Evolutionary conservation across 179 eudicot genomes (phyloP).

Genomic region (Pouteria campechiana): DNA sequence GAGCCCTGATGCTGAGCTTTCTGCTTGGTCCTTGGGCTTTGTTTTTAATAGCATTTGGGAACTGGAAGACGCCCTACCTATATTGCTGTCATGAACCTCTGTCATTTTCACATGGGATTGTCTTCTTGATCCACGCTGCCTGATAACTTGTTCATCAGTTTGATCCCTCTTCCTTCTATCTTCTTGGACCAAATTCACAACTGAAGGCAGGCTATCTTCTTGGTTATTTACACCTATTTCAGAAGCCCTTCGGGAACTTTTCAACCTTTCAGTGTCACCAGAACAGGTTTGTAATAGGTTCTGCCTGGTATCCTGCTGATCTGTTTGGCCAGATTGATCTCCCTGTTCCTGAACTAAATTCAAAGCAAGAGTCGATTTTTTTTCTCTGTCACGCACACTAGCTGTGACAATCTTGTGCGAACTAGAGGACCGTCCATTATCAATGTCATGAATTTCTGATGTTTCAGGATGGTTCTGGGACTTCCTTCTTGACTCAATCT

Average conservation of each 20-base stretch:
- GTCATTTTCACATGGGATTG: too few relatives aligned
- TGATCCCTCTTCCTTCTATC: slow-evolving; percentile 8
- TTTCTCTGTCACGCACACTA: slow-evolving; percentile 20
- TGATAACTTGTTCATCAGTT: slow-evolving; percentile 16
- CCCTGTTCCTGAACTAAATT: slow-evolving; percentile 16
- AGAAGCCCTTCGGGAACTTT: slow-evolving; percentile 12
- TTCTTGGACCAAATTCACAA: slow-evolving; percentile 23
- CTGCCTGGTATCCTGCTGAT: slow-evolving; percentile 14
- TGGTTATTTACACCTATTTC: slow-evolving; percentile 16
- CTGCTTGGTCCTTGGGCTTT: slow-evolving; percentile 18
- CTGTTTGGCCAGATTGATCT: slow-evolving; percentile 14
- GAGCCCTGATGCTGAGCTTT: slow-evolving; percentile 7
- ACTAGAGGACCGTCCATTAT: slow-evolving; percentile 12
- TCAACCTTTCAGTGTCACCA: slow-evolving; percentile 10
- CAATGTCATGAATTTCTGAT: slow-evolving; percentile 22
- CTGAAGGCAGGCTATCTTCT: slow-evolving; percentile 17
- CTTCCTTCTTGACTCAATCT: slow-evolving; percentile 13
- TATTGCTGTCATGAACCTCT: slow-evolving; percentile 10
- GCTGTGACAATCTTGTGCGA: slow-evolving; percentile 18
- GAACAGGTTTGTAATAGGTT: slow-evolving; percentile 14
- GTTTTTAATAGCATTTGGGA: slow-evolving; percentile 15
- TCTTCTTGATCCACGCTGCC: slow-evolving; percentile 9
- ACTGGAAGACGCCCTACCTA: slow-evolving; percentile 11
- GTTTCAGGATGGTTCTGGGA: slow-evolving; percentile 12
- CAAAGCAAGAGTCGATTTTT: slow-evolving; percentile 12